phyloP scores from a whole-genome alignment of 1,284 basidiomycete species.

The Ceratobasidium theobromae region DNA sequence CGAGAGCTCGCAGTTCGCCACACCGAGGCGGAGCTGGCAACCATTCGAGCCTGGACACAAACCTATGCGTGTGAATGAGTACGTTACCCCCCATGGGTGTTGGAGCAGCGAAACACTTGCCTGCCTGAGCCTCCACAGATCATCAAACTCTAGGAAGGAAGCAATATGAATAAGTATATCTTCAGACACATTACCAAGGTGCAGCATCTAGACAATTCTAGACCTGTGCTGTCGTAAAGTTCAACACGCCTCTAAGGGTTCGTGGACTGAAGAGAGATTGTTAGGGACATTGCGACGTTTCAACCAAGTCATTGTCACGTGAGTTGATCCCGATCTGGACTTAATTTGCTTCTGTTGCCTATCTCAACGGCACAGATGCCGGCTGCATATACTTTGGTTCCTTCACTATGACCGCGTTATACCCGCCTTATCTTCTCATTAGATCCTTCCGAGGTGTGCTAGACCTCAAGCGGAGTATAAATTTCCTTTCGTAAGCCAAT shows the following conservation, averaged over 20 bases:
- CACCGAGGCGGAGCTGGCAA: constrained; percentile 1
- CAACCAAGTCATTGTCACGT: constrained; percentile 6
- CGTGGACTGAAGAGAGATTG: no score
- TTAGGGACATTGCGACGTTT: no score
- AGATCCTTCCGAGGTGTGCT: no score
- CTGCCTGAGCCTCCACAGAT: constrained; percentile 26
- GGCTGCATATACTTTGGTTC: not conserved
- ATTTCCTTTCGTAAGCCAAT: no score
- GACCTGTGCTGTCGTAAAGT: not conserved
- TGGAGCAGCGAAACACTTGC: not conserved
- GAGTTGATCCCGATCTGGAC: not conserved
- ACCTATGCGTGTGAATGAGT: constrained; percentile 2
- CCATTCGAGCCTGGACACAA: not conserved
- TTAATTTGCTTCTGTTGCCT: not conserved
- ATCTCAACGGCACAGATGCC: not conserved
- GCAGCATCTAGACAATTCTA: constrained; percentile 15
- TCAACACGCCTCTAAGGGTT: no score
- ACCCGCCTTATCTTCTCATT: no score
- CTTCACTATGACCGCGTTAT: no score
- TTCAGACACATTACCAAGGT: not conserved
- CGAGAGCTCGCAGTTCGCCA: constrained; percentile 15
- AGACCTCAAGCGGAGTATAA: no score
- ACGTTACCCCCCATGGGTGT: not conserved
- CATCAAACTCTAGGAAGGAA: constrained; percentile 19
- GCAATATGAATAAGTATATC: constrained; percentile 24